Base-by-base conservation (phyloP, 306 rosid genomes). In the Pterocarpus santalinus region DNA sequence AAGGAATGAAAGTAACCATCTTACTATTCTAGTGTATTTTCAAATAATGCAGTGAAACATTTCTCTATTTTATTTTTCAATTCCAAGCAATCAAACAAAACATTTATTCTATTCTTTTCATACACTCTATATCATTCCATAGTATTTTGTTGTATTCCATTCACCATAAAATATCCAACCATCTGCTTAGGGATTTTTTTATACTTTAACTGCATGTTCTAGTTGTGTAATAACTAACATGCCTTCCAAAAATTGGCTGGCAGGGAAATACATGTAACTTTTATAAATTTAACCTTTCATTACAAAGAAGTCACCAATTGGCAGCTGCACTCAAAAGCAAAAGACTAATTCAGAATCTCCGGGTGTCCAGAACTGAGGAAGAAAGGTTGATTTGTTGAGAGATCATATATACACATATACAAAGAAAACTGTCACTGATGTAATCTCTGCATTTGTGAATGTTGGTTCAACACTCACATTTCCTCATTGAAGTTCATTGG, bases 281-380 rank as follows among this genome's bases (percentile, higher is more conserved):
- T 69, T 60, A 53, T 49, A 43, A 43, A 43, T 43, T 57, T n/a
- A 63, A 43, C 55, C 52, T 63, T 44, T 33, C 39, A 44, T 14
- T 52, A 5, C 22, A 15, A 30, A 67, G 68, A 49, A 67, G 60
- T 56, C 52, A 43, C 69, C 82, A 78, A 67, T 58, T 53, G 33
- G 10, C 81, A 52, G 64, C 75, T 30, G 7, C 34, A 30, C 69
- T 78, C 36, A 68, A 78, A 68, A 56, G 61, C 69, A 39, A 57
- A 67, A 33, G 10, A 17, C 64, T 76, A 28, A 16, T 38, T 46
- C 41, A 13, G 43, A 10, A 16, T 44, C 58, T 43, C 14, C 16
- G 5, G 4, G 5, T 76, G 64, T 11, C 69, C 60, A 41, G 56
- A 55, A 43, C n/a, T 44, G 16, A 67, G 33, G 33, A 78, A 30